Percentiles rank a stretch among this genome's conserved stretches.
phyloP scores from a whole-genome alignment of 2,329 filamentous ascomycete species.

The Scedosporium aurantiacum region DNA sequence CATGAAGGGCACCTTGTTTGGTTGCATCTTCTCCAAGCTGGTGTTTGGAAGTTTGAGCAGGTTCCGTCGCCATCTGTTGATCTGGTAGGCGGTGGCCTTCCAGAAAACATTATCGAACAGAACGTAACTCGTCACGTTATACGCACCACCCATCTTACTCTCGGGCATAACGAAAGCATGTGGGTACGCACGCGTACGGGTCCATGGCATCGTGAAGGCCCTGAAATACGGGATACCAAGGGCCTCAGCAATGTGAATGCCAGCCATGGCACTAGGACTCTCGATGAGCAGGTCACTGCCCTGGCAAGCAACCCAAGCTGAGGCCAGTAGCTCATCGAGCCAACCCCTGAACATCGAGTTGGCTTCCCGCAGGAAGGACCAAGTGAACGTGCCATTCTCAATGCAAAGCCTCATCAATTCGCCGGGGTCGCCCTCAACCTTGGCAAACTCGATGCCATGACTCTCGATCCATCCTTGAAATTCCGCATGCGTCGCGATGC shows the following conservation, averaged over 20 bases:
- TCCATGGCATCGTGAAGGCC: constrained; percentile 99
- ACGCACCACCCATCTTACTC: constrained; percentile 86
- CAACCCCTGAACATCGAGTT: constrained; percentile 84
- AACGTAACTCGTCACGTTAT: constrained; percentile 91
- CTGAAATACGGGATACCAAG: constrained; percentile 90
- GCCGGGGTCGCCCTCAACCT: constrained; percentile 80
- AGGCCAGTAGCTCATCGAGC: constrained; percentile 78
- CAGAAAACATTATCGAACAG: constrained; percentile 97
- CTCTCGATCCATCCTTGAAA: constrained; percentile 81
- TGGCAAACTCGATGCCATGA: constrained; percentile 89
- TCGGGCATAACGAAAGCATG: constrained; percentile 92
- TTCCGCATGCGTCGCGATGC: constrained; percentile 85
- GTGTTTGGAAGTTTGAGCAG: constrained; percentile 70
- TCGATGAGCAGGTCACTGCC: constrained; percentile 86
- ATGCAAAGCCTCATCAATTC: constrained; percentile 95
- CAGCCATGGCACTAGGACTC: constrained; percentile 91
- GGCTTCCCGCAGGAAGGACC: constrained; percentile 79
- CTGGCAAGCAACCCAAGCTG: constrained; percentile 75
- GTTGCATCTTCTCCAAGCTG: constrained; percentile 79
- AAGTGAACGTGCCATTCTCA: constrained; percentile 94
- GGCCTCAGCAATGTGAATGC: constrained; percentile 93
- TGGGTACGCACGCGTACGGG: constrained; percentile 85
- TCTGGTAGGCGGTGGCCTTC: constrained; percentile 81
- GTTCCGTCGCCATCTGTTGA: constrained; percentile 86
- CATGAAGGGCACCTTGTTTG: constrained; percentile 94